phyloP scores from a whole-genome alignment of 192 early-diverging fungal species.

The Jimgerdemannia lactiflua region DNA sequence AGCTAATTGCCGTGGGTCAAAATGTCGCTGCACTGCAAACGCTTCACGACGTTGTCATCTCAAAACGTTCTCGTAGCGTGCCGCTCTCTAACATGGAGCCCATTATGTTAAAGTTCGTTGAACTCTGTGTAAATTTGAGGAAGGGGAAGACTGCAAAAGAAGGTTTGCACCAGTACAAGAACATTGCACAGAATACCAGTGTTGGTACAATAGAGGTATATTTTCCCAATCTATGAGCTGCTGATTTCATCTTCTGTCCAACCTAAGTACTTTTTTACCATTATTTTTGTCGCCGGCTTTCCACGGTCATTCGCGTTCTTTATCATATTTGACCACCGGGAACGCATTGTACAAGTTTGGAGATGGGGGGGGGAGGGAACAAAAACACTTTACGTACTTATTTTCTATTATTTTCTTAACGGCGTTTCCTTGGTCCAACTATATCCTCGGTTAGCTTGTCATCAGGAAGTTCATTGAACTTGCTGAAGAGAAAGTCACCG shows the following conservation, averaged over 20 bases:
- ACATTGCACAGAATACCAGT: slow-evolving; percentile 95
- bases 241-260: too few species aligned
- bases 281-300: too few species aligned
- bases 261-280: too few species aligned
- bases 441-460: slow-evolving; percentile 57
- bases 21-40: slow-evolving; percentile 78
- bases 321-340: too few species aligned
- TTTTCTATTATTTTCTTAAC: background rate
- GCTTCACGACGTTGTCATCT: slow-evolving; percentile 90
- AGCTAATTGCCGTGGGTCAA: slow-evolving; percentile 85
- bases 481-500: slow-evolving; percentile 82
- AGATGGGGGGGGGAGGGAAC: background rate
- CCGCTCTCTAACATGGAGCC: slow-evolving; percentile 84
- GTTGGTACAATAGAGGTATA: slow-evolving; percentile 83
- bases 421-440: background rate
- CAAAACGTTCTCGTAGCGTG: slow-evolving; percentile 82
- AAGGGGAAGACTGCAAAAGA: slow-evolving; percentile 94
- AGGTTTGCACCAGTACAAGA: slow-evolving; percentile 96
- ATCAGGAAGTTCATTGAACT: slow-evolving; percentile 85
- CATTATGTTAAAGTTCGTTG: slow-evolving; percentile 90
- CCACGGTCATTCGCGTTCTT: too few species aligned
- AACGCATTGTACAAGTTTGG: too few species aligned
- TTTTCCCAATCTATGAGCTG: background rate
- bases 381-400: background rate
- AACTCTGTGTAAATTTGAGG: slow-evolving; percentile 83